Conservation (phyloP, 352 stramenopile genomes). For the Phytophthora agathidicida region DNA sequence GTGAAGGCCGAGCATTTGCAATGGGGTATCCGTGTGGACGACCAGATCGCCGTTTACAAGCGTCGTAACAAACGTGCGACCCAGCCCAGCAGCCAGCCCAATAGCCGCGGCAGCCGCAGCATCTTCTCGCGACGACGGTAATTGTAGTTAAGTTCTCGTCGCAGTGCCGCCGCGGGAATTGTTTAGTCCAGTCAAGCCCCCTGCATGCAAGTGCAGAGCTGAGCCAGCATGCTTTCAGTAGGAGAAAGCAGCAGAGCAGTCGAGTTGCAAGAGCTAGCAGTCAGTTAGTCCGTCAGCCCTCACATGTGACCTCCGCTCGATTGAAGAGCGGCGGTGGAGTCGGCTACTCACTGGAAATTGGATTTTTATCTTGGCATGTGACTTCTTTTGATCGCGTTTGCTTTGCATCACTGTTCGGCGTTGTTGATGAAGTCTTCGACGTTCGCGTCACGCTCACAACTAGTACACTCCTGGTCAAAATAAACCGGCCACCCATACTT, state of each 20-base stretch:
- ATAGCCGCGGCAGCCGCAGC: constrained; percentile 50
- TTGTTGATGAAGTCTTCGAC: too few relatives aligned
- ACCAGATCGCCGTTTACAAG: constrained; percentile 91
- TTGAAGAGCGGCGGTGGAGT: constrained; percentile 27
- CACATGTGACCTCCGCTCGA: constrained; percentile 22
- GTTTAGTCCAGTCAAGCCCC: constrained; percentile 34
- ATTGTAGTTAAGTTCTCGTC: constrained; percentile 32
- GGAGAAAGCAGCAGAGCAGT: constrained; percentile 32
- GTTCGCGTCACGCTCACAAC: too few relatives aligned
- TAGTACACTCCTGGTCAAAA: too few relatives aligned
- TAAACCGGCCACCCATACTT: too few relatives aligned
- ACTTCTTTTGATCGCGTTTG: background rate
- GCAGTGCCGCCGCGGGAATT: constrained; percentile 13
- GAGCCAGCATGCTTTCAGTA: constrained; percentile 33
- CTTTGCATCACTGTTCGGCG: background rate
- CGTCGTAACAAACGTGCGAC: constrained; percentile 77
- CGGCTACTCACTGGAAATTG: constrained; percentile 26
- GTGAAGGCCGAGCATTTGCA: constrained; percentile 84
- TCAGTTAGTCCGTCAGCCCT: constrained; percentile 19
- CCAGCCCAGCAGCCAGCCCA: constrained; percentile 41
- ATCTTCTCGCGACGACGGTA: constrained; percentile 81
- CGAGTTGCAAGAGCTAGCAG: constrained; percentile 17
- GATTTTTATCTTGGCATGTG: constrained; percentile 36
- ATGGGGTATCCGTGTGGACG: constrained; percentile 88
- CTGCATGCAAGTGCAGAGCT: constrained; percentile 22